Base-by-base conservation (phyloP, 148 eudicot species). In the Diospyros lotus region DNA sequence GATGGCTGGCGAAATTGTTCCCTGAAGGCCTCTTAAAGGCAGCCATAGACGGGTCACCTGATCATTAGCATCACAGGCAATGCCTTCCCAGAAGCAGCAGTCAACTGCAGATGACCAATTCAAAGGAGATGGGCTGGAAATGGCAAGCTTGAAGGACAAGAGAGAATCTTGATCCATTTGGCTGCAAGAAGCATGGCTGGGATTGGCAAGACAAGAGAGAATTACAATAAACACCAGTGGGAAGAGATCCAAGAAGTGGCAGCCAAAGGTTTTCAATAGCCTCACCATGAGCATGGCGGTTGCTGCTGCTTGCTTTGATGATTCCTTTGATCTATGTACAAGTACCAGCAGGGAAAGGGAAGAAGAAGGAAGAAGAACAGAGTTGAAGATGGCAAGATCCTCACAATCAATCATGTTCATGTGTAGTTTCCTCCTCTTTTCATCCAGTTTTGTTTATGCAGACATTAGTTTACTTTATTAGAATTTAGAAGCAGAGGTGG, bases 21-120 rank as follows among this genome's bases (percentile, higher is more conserved):
- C 97, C 48, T 15, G 48, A 50, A 94, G 89, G 44, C 87, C 84
- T 76, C 79, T 82, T 1, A 56, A 75, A 2, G 93, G 95, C 7
- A 94, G 78, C 78, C 17, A 75, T n/a, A 94, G 67, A 38, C 79
- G 14, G 61, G 51, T 79, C 15, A 92, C 93, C 15, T 85, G 77
- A 9, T 85, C 85, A 28, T 66, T 44, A 1, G 1, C 69, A 80
- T 86, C 91, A 58, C 98, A 94, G 45, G 46, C 70, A 39, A 94
- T 68, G 0, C 98, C 98, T 56, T 89, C 88, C 98, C 98, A 94
- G 39, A 55, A 62, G 78, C 97, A 91, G 83, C 98, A 94, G 68
- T 90, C 89, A 3, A 65, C 18, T 0, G 61, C 67, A 79, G 82
- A 44, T 39, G 80, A 74, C 98, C 98, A 93, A 52, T 88, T 84